Evolutionary conservation across 176 grass and related monocot genomes (phyloP).

Genomic region (Bothriochloa decipiens): DNA sequence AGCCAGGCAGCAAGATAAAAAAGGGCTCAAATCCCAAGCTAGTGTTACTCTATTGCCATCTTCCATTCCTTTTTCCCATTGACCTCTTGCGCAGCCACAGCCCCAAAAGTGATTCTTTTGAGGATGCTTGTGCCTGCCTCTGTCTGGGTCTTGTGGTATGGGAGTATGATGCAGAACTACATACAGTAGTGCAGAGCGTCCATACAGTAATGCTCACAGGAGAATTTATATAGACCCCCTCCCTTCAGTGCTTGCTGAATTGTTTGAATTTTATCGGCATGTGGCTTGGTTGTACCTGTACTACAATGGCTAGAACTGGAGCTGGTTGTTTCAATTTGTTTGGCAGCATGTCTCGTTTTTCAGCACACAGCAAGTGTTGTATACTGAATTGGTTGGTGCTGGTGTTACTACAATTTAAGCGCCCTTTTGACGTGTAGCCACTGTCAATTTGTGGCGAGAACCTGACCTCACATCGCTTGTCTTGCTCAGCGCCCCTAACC

Average conservation of each 20-base stretch:
- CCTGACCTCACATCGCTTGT: constrained; percentile 18
- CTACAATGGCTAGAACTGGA: too few relatives aligned
- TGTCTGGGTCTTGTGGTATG: neutral
- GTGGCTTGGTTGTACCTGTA: neutral
- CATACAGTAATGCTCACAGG: constrained; percentile 1
- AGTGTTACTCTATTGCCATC: constrained; percentile 35
- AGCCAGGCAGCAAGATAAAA: constrained; percentile 9
- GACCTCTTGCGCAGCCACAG: constrained; percentile 28
- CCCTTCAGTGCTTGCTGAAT: neutral
- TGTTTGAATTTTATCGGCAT: constrained; percentile 30
- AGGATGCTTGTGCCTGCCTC: neutral
- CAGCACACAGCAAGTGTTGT: constrained; percentile 16
- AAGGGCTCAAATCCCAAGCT: constrained; percentile 45
- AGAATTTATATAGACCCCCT: neutral
- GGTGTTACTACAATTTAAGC: constrained; percentile 15
- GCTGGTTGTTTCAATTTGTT: neutral
- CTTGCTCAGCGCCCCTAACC: neutral
- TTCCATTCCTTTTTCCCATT: constrained; percentile 52
- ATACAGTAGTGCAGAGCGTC: neutral
- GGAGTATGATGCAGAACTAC: neutral
- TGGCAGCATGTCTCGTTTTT: constrained; percentile 33
- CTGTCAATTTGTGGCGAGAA: constrained; percentile 13
- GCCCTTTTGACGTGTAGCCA: constrained; percentile 27
- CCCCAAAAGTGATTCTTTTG: constrained; percentile 32
- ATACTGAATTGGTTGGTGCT: neutral